Conservation (phyloP, 371 early-diverging fungal species). For the Rhizopus arrhizus region DNA sequence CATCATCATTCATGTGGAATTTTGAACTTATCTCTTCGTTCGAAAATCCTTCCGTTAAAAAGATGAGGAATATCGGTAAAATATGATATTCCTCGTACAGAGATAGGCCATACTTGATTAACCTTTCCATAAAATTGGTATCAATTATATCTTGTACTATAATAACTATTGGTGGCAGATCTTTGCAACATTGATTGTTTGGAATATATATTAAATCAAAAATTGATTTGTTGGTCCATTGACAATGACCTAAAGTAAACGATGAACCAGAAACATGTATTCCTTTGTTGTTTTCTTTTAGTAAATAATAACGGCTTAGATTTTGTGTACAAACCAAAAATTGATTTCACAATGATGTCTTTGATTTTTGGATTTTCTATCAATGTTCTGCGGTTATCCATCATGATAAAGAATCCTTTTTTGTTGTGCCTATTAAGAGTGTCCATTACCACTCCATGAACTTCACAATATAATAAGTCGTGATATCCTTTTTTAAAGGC, state of each 20-base stretch:
- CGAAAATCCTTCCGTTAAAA: conserved; percentile 15
- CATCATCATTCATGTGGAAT: conserved; percentile 5
- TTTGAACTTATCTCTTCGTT: conserved; percentile 13
- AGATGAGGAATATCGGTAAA: conserved; percentile 6
- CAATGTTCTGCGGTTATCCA: conserved; percentile 4
- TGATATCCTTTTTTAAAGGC: conserved; percentile 9
- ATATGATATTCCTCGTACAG: conserved; percentile 10
- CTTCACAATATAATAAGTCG: neutral
- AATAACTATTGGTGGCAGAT: conserved; percentile 1
- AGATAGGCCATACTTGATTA: conserved; percentile 10
- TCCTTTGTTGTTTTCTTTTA: neutral
- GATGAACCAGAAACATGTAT: neutral
- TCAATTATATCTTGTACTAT: conserved; percentile 13
- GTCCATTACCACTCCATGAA: neutral
- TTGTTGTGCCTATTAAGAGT: conserved; percentile 3
- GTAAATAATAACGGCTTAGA: neutral
- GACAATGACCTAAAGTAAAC: neutral
- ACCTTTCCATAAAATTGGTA: conserved; percentile 9
- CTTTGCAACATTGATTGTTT: neutral
- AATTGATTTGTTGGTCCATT: neutral
- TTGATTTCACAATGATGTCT: too few relatives aligned
- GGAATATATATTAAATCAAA: neutral
- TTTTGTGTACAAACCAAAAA: neutral
- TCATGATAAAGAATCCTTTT: neutral
- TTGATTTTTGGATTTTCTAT: too few relatives aligned